phyloP scores from a whole-genome alignment of 768 basidiomycete species.

The Lentinula detonsa region DNA sequence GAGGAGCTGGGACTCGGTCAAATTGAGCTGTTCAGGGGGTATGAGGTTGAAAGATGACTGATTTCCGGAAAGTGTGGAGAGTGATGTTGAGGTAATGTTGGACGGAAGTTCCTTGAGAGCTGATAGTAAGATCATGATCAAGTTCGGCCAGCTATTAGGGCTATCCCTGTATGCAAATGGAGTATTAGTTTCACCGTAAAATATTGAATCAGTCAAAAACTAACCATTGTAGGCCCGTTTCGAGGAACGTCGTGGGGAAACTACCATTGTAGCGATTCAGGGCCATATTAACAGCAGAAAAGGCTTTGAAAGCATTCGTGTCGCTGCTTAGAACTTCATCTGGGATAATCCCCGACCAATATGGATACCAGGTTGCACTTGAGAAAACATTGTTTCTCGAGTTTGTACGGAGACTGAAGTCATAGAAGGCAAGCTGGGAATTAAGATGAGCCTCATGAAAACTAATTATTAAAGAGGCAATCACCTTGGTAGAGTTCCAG shows the following conservation, averaged over 20 bases:
- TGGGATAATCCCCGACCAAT: constrained; percentile 86
- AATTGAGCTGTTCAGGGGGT: constrained; percentile 74
- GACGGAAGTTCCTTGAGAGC: constrained; percentile 72
- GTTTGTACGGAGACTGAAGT: constrained; percentile 74
- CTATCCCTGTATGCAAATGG: constrained; percentile 48
- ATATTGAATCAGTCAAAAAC: constrained; percentile 3
- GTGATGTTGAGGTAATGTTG: constrained; percentile 52
- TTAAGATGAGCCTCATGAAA: not conserved
- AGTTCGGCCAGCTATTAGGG: constrained; percentile 88
- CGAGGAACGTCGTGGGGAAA: constrained; percentile 71
- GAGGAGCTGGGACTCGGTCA: constrained; percentile 67
- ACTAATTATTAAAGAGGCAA: not conserved
- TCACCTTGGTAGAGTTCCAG: constrained; percentile 71
- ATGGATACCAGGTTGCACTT: constrained; percentile 76
- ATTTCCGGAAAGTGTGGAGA: constrained; percentile 45
- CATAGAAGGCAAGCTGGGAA: constrained; percentile 72
- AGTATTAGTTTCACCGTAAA: not conserved
- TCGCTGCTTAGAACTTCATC: constrained; percentile 52
- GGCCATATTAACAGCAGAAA: constrained; percentile 71
- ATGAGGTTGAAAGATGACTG: constrained; percentile 64
- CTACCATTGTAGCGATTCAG: constrained; percentile 86
- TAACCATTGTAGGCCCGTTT: constrained; percentile 79
- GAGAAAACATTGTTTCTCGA: constrained; percentile 61
- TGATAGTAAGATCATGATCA: constrained; percentile 74
- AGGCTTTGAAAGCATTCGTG: constrained; percentile 62